Conservation (phyloP, 768 basidiomycete species). For the Suillus brevipes region DNA sequence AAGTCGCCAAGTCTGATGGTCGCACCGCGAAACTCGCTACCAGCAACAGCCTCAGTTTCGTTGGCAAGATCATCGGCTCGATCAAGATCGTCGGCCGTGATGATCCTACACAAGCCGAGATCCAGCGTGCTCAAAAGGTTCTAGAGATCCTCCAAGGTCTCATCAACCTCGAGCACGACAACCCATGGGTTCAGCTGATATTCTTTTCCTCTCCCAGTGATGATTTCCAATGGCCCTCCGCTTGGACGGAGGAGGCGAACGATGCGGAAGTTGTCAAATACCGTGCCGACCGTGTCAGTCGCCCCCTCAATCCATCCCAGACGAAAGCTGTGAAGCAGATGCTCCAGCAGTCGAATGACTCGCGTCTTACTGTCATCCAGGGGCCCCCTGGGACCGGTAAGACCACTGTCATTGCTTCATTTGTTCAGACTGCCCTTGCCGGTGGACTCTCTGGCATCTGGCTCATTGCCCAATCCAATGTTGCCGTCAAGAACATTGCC, state of each 20-base stretch:
- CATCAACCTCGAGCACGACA: constrained; percentile 27
- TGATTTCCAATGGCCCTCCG: constrained; percentile 40
- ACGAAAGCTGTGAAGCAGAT: constrained; percentile 36
- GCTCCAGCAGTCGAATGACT: constrained; percentile 35
- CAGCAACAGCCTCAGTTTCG: constrained; percentile 21
- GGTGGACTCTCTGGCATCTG: constrained; percentile 56
- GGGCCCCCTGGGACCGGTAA: constrained; percentile 74
- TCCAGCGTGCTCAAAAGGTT: constrained; percentile 33
- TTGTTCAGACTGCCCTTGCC: constrained; percentile 48
- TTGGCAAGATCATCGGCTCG: constrained; percentile 31
- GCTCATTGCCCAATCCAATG: constrained; percentile 84
- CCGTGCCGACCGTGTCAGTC: constrained; percentile 16
- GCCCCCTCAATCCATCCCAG: constrained; percentile 43
- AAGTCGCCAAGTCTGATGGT: constrained; percentile 15
- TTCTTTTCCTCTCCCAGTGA: constrained; percentile 28
- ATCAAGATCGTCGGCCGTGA: constrained; percentile 57
- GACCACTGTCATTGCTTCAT: constrained; percentile 70
- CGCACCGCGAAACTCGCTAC: constrained; percentile 24
- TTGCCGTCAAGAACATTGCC: constrained; percentile 89
- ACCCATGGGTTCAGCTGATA: constrained; percentile 40
- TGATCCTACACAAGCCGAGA: constrained; percentile 59
- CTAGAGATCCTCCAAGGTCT: constrained; percentile 38
- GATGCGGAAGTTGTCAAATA: constrained; percentile 20
- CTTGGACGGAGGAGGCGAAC: constrained; percentile 22
- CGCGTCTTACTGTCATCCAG: constrained; percentile 38